Percentiles rank a stretch among this genome's conserved stretches.
phyloP scores from a whole-genome alignment of 768 basidiomycete genomes.

The Wakefieldia striispora region DNA sequence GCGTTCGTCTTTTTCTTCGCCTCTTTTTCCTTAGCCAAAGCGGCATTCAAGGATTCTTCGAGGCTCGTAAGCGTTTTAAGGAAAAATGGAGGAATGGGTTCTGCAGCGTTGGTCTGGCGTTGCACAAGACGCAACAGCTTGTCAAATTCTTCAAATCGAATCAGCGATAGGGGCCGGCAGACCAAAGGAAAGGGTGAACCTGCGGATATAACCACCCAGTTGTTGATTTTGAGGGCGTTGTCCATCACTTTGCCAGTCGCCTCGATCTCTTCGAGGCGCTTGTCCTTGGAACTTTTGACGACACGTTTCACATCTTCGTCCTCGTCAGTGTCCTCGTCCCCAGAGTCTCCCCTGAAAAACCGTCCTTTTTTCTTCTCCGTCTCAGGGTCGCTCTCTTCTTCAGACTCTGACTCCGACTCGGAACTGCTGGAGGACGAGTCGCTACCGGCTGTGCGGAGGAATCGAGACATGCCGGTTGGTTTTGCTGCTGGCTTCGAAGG shows the following conservation, averaged over 20 bases:
- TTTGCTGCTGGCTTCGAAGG: conserved; percentile 36
- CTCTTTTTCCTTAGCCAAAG: conserved; percentile 83
- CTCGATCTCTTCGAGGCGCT: conserved; percentile 93
- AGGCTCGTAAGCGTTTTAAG: conserved; percentile 71
- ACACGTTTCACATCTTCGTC: conserved; percentile 73
- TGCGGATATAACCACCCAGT: conserved; percentile 90
- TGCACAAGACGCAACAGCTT: conserved; percentile 90
- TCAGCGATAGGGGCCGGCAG: conserved; percentile 4
- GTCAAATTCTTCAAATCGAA: conserved; percentile 77
- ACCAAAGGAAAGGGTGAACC: conserved; percentile 47
- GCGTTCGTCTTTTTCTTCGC: conserved; percentile 96
- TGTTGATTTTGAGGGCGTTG: conserved; percentile 93
- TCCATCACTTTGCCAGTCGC: conserved; percentile 87
- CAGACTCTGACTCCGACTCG: conserved; percentile 51
- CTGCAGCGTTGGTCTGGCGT: conserved; percentile 79
- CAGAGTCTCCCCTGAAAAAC: conserved; percentile 46
- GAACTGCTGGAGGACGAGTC: conserved; percentile 46
- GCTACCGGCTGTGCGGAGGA: conserved; percentile 64
- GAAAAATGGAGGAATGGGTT: conserved; percentile 86
- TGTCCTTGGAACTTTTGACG: conserved; percentile 84
- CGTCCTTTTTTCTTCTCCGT: conserved; percentile 38
- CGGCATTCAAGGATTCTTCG: conserved; percentile 70
- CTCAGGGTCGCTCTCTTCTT: conserved; percentile 54
- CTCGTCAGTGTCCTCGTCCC: conserved; percentile 54
- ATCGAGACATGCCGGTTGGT: conserved; percentile 62